Evolutionary conservation across 441 rosid species (phyloP), one percentile per base, ranked within the genome.

Genomic region (Hura crepitans): DNA sequence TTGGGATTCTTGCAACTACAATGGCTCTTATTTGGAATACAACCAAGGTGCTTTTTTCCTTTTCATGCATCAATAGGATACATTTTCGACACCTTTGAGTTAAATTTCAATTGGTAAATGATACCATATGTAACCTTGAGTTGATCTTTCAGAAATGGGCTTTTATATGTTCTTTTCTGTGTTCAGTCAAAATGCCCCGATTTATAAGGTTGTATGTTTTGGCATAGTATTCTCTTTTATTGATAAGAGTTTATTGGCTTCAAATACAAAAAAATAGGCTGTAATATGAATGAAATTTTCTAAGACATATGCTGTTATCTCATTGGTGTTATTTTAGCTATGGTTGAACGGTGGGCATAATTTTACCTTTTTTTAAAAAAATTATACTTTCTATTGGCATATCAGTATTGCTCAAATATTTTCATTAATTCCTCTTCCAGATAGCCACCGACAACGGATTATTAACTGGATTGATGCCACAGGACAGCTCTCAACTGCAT

Each of bases 1-100:
- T 70, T 94, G 98, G 98, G 97, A 91, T 81, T 85, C 96, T 75
- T 94, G 98, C 85, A 89, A 80, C 49, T 94, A 94, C 69, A 85
- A 63, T 72, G 84, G 84, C 45, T 53, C 69, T 46, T 82, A 76
- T 73, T 84, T 88, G 76, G 97, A 91, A 69, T 88, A 89, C 71
- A 89, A 84, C 77, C 97, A 91, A 89, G 98, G 97, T 89, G 83
- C 63, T 50, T 35, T 18, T 53, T 39, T 51, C 28, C 74, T 49
- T 72, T 53, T 43, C 31, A 0, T 57, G 61, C 33, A 50, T 20
- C 62, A 62, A 43, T 20, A 68, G 23, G 13, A 31, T 23, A 27
- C 20, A 45, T 27, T 58, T 22, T 42, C 1, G 0, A 39, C 42
- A 28, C 51, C 28, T 56, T 56, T 45, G 25, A 56, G 72, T 20